Conservation (phyloP, 139 green algal genomes). For the Chlamydomonas eustigma region DNA sequence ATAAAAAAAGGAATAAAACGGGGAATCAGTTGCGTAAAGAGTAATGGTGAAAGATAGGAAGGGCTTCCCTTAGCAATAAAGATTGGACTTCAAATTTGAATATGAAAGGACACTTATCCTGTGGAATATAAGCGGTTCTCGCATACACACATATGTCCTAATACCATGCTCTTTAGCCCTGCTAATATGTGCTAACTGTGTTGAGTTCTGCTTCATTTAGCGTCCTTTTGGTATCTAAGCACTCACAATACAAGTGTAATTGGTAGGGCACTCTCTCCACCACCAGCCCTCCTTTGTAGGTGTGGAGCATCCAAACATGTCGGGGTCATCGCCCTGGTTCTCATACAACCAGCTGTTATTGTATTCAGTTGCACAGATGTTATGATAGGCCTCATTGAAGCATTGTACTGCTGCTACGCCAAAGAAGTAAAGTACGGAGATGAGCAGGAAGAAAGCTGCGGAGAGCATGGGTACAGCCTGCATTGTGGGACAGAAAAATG, state of each 20-base stretch:
- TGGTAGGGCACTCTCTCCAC: slow-evolving; percentile 4
- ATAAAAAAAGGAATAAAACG: background rate
- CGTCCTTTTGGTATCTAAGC: too few relatives aligned
- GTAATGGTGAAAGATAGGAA: too few relatives aligned
- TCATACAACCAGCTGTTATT: background rate
- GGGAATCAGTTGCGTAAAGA: background rate
- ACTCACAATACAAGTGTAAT: slow-evolving; percentile 31
- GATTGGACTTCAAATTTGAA: too few relatives aligned
- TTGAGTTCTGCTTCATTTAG: too few relatives aligned
- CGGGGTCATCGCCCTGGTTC: slow-evolving; percentile 25
- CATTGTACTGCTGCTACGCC: slow-evolving; percentile 54
- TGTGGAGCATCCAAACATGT: slow-evolving; percentile 35
- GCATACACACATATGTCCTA: too few relatives aligned
- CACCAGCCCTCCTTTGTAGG: slow-evolving; percentile 8
- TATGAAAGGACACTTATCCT: too few relatives aligned
- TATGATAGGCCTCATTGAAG: slow-evolving; percentile 57
- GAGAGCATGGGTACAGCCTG: slow-evolving; percentile 71
- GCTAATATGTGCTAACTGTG: too few relatives aligned
- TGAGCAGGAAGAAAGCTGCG: slow-evolving; percentile 53
- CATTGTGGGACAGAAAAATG: slow-evolving; percentile 20
- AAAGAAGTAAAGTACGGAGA: slow-evolving; percentile 75
- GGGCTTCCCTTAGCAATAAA: too few relatives aligned
- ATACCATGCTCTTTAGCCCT: too few relatives aligned
- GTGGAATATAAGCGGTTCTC: too few relatives aligned
- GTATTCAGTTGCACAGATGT: slow-evolving; percentile 31